Evolutionary conservation across 2,329 filamentous ascomycete species (phyloP), one percentile per base, ranked within the genome.

Genomic region (Fusarium neocosmosporiellum): DNA sequence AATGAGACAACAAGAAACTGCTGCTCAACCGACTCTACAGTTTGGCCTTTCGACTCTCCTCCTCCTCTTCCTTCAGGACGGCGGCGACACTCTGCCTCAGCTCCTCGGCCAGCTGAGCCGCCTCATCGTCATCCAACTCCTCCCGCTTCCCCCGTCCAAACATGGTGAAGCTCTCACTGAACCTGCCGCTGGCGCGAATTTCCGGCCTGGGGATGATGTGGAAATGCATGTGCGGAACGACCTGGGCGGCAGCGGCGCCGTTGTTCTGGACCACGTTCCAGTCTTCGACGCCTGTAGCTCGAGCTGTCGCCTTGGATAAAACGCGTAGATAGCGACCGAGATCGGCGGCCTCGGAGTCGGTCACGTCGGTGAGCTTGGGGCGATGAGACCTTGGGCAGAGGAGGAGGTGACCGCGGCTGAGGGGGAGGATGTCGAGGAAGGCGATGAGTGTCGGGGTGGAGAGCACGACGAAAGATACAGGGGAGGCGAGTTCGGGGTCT

Each of bases 251-350:
- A 34, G 94, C 90, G 5, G 91, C 91, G 18, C 96, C 94, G 77
- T 98, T 98, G 81, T 98, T 98, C 85, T 98, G 96, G 63, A 98
- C 94, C 33, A 98, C 91, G 82, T 99, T 99, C 93, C 96, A 98
- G 83, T 98, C 95, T 59, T 86, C 87, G 2, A 94, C 89, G 11
- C 91, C 92, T 3, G 92, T 93, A 1, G 91, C 90, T 59, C 86
- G 86, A 34, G 90, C 88, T 39, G 98, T 86, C 0, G 93, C 93
- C 22, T 89, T 85, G 20, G 93, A 93, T 3, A 98, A 84, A 5
- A 96, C 82, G 36, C 94, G 91, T 31, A 97, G 88, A 85, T 87
- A 89, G 68, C 81, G 80, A 77, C 93, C 90, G 63, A 97, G 87
- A 77, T 92, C 91, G 63, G 87, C 86, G 27, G 91, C 89, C 80